Evolutionary conservation across 441 rosid species (phyloP), one percentile per base, ranked within the genome.

Genomic region (Gossypium aridum): DNA sequence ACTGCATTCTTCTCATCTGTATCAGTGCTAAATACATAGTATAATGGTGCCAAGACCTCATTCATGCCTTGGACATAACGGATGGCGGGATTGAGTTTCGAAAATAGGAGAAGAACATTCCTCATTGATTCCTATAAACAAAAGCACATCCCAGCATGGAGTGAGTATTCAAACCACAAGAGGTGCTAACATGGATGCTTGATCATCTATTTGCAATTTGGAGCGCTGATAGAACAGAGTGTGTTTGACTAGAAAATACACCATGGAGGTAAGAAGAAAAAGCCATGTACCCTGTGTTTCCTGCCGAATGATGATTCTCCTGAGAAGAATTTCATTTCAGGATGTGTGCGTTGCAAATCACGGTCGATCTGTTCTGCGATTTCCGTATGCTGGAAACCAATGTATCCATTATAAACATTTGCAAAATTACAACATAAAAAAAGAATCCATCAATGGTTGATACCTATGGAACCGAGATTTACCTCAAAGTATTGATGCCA

Each of bases 11-110:
- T 75, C 72, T 84, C 90, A 9, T 87, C 81, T 1, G 82, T 75
- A 77, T 86, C 91, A 16, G 86, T 78, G 71, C 89, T 86, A 64
- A 89, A 87, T 19, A 89, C 81, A 13, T 87, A 90, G 79, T 85
- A 82, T 64, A 90, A 69, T 39, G 96, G 93, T 19, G 93, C 91
- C 84, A 90, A 79, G 76, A 90, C 91, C 83, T 90, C 96, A 45
- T 90, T 89, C 96, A 89, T 90, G 78, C 93, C 96, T 85, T 90
- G 96, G 28, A 89, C 93, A 77, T 89, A 90, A 31, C 88, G 79
- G 71, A 90, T 89, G 12, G 87, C 93, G 6, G 96, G 96, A 82
- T 90, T 90, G 70, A 90, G 85, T 77, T 90, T 90, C 37, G 92
- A 85, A 73, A 90, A 88, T 54, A 90, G 75, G 68, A 86, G 87